phyloP scores from a whole-genome alignment of 1,284 basidiomycete genomes.

The Austroboletus niveus region DNA sequence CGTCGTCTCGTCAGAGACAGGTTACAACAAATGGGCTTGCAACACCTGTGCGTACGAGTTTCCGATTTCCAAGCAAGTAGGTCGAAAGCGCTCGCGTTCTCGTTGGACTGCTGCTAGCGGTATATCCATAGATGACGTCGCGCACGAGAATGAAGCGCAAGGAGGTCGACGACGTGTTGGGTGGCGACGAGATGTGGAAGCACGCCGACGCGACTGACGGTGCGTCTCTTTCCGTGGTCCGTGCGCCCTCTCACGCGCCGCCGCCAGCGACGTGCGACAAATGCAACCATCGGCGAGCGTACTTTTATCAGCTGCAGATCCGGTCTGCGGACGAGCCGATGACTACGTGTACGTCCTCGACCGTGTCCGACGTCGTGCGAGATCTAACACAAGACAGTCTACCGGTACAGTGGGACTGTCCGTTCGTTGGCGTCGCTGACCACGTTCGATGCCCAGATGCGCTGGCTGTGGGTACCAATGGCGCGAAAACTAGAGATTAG shows the following conservation, averaged over 20 bases:
- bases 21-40: slow-evolving; percentile 89
- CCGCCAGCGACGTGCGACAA: slow-evolving; percentile 78
- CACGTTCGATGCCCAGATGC: slow-evolving; percentile 38
- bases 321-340: slow-evolving; percentile 95
- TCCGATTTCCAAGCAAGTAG: slow-evolving; percentile 79
- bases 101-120: not conserved
- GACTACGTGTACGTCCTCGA: slow-evolving; percentile 81
- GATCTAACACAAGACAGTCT: slow-evolving; percentile 36
- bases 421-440: not conserved
- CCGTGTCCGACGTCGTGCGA: slow-evolving; percentile 4
- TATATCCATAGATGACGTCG: slow-evolving; percentile 71
- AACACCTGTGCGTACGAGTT: slow-evolving; percentile 96
- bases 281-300: slow-evolving; percentile 84
- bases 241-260: not conserved
- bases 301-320: slow-evolving; percentile 96
- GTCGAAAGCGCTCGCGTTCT: slow-evolving; percentile 1
- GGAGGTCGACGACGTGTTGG: slow-evolving; percentile 90
- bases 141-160: slow-evolving; percentile 83
- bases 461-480: slow-evolving; percentile 57
- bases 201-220: slow-evolving; percentile 90
- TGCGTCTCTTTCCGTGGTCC: slow-evolving; percentile 35
- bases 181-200: slow-evolving; percentile 92
- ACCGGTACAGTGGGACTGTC: slow-evolving; percentile 36
- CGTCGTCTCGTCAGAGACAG: slow-evolving; percentile 74
- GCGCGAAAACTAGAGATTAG: slow-evolving; percentile 50